Evolutionary conservation across 2,329 filamentous ascomycete species (phyloP).

Genomic region (Rhinocladiella similis): DNA sequence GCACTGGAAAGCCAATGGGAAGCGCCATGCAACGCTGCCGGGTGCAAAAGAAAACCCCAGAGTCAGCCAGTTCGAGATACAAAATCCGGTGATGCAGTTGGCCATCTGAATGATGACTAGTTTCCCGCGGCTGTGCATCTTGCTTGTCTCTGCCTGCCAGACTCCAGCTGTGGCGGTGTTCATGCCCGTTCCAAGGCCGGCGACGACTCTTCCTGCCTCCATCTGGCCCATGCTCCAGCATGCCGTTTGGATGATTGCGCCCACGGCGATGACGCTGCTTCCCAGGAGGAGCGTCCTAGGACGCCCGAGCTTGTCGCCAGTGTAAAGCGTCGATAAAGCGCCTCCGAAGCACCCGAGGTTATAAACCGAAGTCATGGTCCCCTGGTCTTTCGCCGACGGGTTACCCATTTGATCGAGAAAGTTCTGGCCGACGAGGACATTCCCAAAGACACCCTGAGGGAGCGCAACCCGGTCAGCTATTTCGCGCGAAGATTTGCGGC

Average conservation of each 20-base stretch:
- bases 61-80: conserved; percentile 52
- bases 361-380: conserved; percentile 37
- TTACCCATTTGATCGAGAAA: conserved; percentile 31
- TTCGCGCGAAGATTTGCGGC: not conserved
- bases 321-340: conserved; percentile 51
- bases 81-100: conserved; percentile 51
- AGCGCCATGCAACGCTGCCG: conserved; percentile 53
- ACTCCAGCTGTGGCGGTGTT: conserved; percentile 43
- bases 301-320: conserved; percentile 51
- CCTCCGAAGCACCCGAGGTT: conserved; percentile 51
- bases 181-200: conserved; percentile 37
- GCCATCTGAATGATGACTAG: conserved; percentile 55
- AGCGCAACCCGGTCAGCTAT: not conserved
- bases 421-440: conserved; percentile 35
- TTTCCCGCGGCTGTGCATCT: conserved; percentile 51
- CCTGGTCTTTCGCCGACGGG: conserved; percentile 25
- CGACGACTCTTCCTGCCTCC: conserved; percentile 48
- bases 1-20: conserved; percentile 60
- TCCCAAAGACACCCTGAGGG: conserved; percentile 39
- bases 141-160: conserved; percentile 50
- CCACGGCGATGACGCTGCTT: conserved; percentile 44
- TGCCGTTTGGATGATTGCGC: conserved; percentile 44
- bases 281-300: conserved; percentile 43
- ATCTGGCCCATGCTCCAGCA: conserved; percentile 44
- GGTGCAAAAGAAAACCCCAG: conserved; percentile 55